These are phyloP conservation scores for Ogataea thermomethanolica DNA, from an alignment of 805 yeast species.

Conservation along the genomic window DNA sequence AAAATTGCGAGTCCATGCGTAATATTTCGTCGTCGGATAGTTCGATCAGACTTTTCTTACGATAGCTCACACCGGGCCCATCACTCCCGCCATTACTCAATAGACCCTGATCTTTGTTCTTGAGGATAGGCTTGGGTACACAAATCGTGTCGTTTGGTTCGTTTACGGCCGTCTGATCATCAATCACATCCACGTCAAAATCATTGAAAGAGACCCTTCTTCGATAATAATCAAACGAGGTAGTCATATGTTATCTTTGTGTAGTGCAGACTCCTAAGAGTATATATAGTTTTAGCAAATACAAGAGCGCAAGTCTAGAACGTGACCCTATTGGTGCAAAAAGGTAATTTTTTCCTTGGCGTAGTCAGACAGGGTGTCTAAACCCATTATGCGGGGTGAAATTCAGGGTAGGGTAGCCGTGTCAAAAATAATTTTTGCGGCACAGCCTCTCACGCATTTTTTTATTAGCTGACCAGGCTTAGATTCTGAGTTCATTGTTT, in stretches of 20 bases:
- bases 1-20: conserved; percentile 52
- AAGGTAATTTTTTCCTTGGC: conserved; percentile 2
- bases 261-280: not conserved
- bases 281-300: not conserved
- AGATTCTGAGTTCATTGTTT: not conserved
- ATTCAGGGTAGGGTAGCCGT: conserved; percentile 1
- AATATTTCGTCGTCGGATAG: conserved; percentile 54
- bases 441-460: not conserved
- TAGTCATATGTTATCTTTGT: not conserved
- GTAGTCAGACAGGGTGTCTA: conserved; percentile 1
- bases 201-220: conserved; percentile 15
- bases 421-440: not conserved
- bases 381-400: conserved; percentile 1
- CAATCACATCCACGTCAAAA: conserved; percentile 9
- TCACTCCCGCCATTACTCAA: not conserved
- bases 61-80: not conserved
- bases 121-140: conserved; percentile 6
- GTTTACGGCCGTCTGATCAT: not conserved
- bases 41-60: conserved; percentile 46
- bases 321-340: conserved; percentile 9
- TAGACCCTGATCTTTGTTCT: conserved; percentile 3
- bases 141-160: not conserved
- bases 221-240: conserved; percentile 3
- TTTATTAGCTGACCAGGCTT: not conserved
- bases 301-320: not conserved